Evolutionary conservation across 202 grass and related monocot genomes (phyloP), one percentile per base, ranked within the genome.

Genomic region (Bolboschoenoplectus hybrid): DNA sequence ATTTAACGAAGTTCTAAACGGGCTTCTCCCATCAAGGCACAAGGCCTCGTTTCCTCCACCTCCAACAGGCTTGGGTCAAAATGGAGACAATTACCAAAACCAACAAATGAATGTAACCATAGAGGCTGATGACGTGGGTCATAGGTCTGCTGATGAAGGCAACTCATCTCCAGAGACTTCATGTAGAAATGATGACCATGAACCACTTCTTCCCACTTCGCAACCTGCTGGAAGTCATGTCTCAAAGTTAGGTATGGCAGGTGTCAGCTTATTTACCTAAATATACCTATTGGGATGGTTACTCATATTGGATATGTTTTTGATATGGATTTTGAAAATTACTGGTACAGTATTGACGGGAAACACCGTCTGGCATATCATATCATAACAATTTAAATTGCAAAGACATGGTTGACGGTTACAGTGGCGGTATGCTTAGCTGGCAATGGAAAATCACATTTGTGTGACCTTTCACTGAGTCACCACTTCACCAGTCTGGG

Each of bases 1-100:
- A 81, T 92, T 95, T 89, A 95, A 95, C 86, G 96, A 95, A 94
- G 89, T 94, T 88, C 82, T 98, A 85, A 98, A 98, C 71, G 96
- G 93, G n/a, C 43, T 98, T 89, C 89, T 98, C 67, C 86, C 67
- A 45, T 92, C 85, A 4, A 98, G 96, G 77, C 70, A 94, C 75
- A 87, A 86, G 55, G 80, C 64, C 88, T 86, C 90, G 81, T 98
- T 87, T 83, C 96, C 93, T 55, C 91, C 91, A 50, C 87, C 91
- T 81, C 93, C 93, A n/a, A 88, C 88, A 68, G 93, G 87, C 57
- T 87, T 91, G 0, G 44, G 86, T 82, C 86, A 78, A 78, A 63
- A 82, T 35, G 12, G 53, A 60, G 77, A 86, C 50, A 32, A 39
- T 84, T 82, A 87, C 34, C 87, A 91, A 76, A 87, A 60, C 56